Evolutionary conservation across 768 basidiomycete genomes (phyloP), one percentile per base, ranked within the genome.

Genomic region (Glaciozyma martinii): DNA sequence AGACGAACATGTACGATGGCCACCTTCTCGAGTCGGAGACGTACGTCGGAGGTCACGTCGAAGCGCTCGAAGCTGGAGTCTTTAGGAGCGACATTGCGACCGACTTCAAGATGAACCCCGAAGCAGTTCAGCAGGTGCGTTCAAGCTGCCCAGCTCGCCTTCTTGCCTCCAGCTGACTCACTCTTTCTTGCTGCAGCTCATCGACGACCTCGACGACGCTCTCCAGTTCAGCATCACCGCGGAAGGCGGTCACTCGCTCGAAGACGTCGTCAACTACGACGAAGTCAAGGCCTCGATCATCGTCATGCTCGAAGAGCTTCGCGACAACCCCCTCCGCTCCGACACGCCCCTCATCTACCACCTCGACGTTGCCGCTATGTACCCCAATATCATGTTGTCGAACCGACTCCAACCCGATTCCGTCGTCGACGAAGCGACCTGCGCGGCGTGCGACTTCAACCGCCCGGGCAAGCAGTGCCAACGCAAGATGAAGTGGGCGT

Each of bases 381-480:
- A 99, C 76, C 95, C 95, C 62, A 99, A 98, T 77, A 98, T 99
- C 83, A 99, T 99, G 95, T 86, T 99, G 80, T 97, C 93, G 23
- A 99, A 99, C 75, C 89, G 95, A 42, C 82, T 99, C 3, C 95
- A 99, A 72, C 95, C 95, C 3, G 95, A 99, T 77, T 95, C 95
- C 3, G 88, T 98, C 79, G 87, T 97, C 15, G 90, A 93, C 73
- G 95, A 98, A 76, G 85, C 94, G 25, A 87, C 86, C 23, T 99
- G 95, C 74, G 95, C 95, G 1, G 92, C 97, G 3, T 99, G 95
- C 78, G 95, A 99, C 77, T 98, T 87, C 76, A 99, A 99, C 73
- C 84, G 93, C 13, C 93, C 95, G 0, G 90, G 89, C 27, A 99
- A 99, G 79, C 82, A 84, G 16, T 99, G 95, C 77, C 95, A 98